A percentile compares a stretch with the other conserved stretches of the same genome.
Evolutionary conservation across 441 rosid species (phyloP).

Genomic region (Syzygium malaccense): DNA sequence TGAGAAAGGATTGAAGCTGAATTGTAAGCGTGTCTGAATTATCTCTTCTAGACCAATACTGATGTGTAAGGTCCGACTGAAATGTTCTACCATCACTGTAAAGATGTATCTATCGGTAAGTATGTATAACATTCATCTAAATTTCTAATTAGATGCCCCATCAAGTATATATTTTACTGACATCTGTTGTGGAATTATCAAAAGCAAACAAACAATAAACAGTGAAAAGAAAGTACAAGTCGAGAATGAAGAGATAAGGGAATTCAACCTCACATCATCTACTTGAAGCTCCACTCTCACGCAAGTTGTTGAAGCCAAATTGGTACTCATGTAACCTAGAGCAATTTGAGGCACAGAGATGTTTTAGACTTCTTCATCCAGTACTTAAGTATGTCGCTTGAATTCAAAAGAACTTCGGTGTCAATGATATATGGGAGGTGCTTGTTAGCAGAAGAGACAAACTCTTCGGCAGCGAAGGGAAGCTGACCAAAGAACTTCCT

Average conservation of each 20-base stretch:
- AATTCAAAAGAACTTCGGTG: slow-evolving; percentile 80
- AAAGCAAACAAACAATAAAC: background rate
- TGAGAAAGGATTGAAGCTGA: background rate
- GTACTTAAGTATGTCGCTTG: slow-evolving; percentile 31
- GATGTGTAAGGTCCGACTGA: background rate
- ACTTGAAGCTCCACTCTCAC: slow-evolving; percentile 77
- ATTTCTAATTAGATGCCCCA: background rate
- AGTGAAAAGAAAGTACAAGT: background rate
- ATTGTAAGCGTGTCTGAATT: background rate
- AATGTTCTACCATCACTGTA: background rate
- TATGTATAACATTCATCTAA: background rate
- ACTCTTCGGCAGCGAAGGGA: slow-evolving; percentile 64
- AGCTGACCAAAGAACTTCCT: slow-evolving; percentile 79
- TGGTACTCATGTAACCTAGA: slow-evolving; percentile 24
- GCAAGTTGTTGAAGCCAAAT: slow-evolving; percentile 16
- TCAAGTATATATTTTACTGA: background rate
- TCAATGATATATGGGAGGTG: slow-evolving; percentile 69
- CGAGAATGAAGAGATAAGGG: background rate
- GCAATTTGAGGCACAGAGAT: slow-evolving; percentile 68
- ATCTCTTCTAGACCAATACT: background rate
- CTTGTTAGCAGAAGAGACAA: slow-evolving; percentile 41
- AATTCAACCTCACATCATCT: slow-evolving; percentile 62
- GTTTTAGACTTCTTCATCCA: slow-evolving; percentile 65
- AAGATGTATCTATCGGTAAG: background rate
- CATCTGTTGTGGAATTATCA: background rate